Base-by-base conservation (phyloP, 192 early-diverging fungal species). In the Dissophora ornata region DNA sequence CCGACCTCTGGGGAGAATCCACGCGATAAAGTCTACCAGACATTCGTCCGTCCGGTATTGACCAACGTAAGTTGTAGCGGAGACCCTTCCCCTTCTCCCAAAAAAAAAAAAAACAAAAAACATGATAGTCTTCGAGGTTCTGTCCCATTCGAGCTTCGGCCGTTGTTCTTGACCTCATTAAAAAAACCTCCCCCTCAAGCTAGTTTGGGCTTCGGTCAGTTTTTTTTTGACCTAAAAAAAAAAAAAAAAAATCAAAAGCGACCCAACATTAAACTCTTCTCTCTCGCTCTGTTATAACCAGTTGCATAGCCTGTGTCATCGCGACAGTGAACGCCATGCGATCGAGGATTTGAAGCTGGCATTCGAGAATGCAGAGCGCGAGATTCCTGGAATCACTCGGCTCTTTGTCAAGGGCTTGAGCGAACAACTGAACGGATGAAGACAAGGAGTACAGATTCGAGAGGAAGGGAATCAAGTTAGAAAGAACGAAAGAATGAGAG, bases 21-120 rank as follows among this genome's bases (percentile, higher is more conserved):
- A 24, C 30, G 56, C 51, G 71, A 77, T 36, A 77, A 77, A 45
- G 73, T 77, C 9, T 77, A 77, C 26, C 73, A 77, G 41, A 77
- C 63, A 0, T 77, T 77, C 57, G 65, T 77, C 6, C 36, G 64
- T 32, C 73, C 73, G 3, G 73, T 77, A 1, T 36, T 77, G 22
- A 62, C 55, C 16, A 62, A 77, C 12, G 73, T 77, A 67, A 62
- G 59, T 28, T 28, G 21, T 9, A 1, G 49, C 46, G 46, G 1
- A 4, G 22, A 41, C 11, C 36, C 36, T 38, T 13, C 36, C 36
- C 13, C 36, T 6, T 13, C 13, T 13, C 36, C 13, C 36, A 38
- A 38, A 38, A 38, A 38, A 38, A 38, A 38, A 38, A 38, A 38
- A 38, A 38, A 38, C 6, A 38, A 38, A 38, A 13, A n/a, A n/a